Base-by-base conservation (phyloP, 495 filamentous ascomycete species). In the Filosporella fistucella region DNA sequence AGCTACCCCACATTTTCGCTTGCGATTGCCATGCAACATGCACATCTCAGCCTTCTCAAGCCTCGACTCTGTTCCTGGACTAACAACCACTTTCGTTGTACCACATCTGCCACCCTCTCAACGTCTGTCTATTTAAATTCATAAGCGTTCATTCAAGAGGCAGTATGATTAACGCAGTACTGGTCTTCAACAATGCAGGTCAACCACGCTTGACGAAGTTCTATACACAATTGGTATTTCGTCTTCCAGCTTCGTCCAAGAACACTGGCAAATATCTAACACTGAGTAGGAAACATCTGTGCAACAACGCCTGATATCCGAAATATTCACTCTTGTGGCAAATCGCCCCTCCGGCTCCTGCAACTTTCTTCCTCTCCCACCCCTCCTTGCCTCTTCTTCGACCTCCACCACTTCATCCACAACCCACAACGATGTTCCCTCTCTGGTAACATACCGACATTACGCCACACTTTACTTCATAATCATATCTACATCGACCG, bases 391-490 rank as follows among this genome's bases (percentile, higher is more conserved):
- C 26, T 64, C 69, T 11, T 72, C 70, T 2, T 68, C 64, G 26
- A 69, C 70, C 5, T 68, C 66, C 47, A 28, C 43, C 17, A 80
- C 85, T 52, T 74, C 81, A 23, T 75, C 84, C 44, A 62, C 68
- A 10, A 80, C 74, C 4, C 80, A 88, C 62, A 88, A 85, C 59
- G 93, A 96, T 64, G 81, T 88, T 6, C 94, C 94, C 17, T 88
- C 87, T n/a, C 86, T 95, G 51, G 85, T 98, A 16, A 96, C 94
- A 18, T 98, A 98, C 77, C 91, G 93, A 9, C 87, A 95, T 77
- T 98, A 97, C 57, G 93, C 93, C 4, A 98, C 93, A 0, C 85
- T 98, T 22, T 96, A 94, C 63, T 98, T 98, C 71, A 98, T 98
- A 68, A 73, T 98, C 60, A 98, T 98, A 60, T 89, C 83, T 25